Evolutionary conservation across 1,284 basidiomycete genomes (phyloP).

Genomic region (Marasmius fiardii): DNA sequence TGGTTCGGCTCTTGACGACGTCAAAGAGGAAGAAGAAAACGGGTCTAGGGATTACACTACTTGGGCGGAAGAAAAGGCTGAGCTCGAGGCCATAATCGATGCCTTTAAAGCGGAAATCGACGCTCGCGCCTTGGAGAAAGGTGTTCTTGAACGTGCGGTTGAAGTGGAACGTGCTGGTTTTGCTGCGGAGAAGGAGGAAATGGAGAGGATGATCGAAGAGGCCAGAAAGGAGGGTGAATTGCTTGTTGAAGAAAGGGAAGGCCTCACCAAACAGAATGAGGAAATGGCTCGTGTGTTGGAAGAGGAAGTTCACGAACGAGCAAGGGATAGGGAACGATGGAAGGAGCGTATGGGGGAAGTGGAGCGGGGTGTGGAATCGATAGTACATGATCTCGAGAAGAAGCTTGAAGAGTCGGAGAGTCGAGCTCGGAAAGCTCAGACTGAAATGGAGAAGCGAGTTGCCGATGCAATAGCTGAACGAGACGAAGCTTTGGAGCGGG

Average conservation of each 20-base stretch:
- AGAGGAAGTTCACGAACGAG: conserved; percentile 51
- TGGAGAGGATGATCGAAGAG: conserved; percentile 27
- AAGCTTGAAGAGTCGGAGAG: conserved; percentile 51
- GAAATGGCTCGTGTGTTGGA: conserved; percentile 38
- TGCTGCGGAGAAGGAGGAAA: conserved; percentile 10
- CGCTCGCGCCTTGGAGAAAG: conserved; percentile 12
- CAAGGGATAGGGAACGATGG: conserved; percentile 64
- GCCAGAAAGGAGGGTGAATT: conserved; percentile 40
- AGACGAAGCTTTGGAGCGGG: conserved; percentile 52
- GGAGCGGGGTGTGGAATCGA: conserved; percentile 60
- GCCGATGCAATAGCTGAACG: conserved; percentile 45
- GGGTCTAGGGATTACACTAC: background rate
- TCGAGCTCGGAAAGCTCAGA: conserved; percentile 34
- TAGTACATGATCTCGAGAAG: conserved; percentile 61
- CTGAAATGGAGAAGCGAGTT: conserved; percentile 44
- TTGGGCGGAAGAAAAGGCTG: conserved; percentile 66
- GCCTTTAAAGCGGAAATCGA: conserved; percentile 38
- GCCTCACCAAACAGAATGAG: conserved; percentile 42
- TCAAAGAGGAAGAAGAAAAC: conserved; percentile 55
- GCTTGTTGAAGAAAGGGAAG: conserved; percentile 46
- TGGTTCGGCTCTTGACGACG: conserved; percentile 50
- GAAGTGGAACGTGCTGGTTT: conserved; percentile 1
- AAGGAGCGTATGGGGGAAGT: conserved; percentile 66
- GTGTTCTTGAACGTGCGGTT: background rate
- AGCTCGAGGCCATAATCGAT: conserved; percentile 39